Evolutionary conservation across 768 basidiomycete genomes (phyloP), one percentile per base, ranked within the genome.

Genomic region (Porpolomopsis calyptriformis): DNA sequence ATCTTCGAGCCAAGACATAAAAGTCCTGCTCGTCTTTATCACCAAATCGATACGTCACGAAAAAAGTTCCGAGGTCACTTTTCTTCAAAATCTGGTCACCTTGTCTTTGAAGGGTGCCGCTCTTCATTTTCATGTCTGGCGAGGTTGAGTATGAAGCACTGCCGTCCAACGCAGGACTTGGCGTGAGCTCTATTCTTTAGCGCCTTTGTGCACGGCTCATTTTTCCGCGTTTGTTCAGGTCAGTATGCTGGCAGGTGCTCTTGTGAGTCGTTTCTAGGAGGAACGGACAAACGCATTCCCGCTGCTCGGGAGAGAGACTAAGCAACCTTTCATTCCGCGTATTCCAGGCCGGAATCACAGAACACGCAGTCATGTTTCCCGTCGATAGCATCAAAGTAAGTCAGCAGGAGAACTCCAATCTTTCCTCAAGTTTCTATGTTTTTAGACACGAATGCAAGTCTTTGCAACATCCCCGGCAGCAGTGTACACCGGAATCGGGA

Each of bases 341-440:
- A 22, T 44, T 50, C 20, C 61, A 94, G 92, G 96, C 96, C 56
- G 96, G 96, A 50, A 98, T 99, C 55, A 92, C 93, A 45, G 96
- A 99, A 64, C 96, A 99, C 68, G 87, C 92, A 24, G 91, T 96
- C 61, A 98, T 99, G 85, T 99, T 88, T 62, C 96, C 96, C 4
- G 70, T 98, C 52, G 96, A 99, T 68, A 94, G 90, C 58, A 97
- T 99, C 62, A 99, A 99, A 75, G 96, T 88, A 48, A 49, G 82
- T 66, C 9, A 11, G 49, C 9, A 4, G 12, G 7, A 19, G 41
- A 20, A 23, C 26, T 38, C 14, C 20, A 18, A 22, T 47, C 33
- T 34, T 47, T 45, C 45, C 43, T 33, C 25, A 11, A 11, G 29
- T 31, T 25, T 34, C 41, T 47, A 8, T 16, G 12, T 27, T 33